phyloP scores from a whole-genome alignment of 2,329 filamentous ascomycete species.

The Neofusicoccum cordaticola region DNA sequence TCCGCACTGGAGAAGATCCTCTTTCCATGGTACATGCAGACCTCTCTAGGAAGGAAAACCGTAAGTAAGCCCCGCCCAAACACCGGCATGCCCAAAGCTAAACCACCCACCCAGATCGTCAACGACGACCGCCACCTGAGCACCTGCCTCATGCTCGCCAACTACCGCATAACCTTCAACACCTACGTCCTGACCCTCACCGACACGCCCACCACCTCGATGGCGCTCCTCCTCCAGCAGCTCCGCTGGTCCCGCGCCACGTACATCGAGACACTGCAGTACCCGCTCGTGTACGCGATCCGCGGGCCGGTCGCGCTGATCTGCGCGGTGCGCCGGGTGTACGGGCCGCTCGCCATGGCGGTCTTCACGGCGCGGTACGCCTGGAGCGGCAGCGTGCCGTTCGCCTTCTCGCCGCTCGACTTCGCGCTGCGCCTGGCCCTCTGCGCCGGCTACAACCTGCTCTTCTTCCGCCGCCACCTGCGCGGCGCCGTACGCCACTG shows the following conservation, averaged over 20 bases:
- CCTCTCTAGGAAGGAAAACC: constrained; percentile 34
- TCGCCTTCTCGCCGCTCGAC: constrained; percentile 30
- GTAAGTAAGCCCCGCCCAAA: constrained; percentile 10
- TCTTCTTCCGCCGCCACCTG: constrained; percentile 25
- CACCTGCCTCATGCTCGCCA: constrained; percentile 33
- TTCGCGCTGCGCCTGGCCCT: constrained; percentile 24
- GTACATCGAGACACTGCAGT: constrained; percentile 37
- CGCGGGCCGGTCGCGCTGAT: constrained; percentile 36
- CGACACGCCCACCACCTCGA: constrained; percentile 35
- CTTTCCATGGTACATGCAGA: constrained; percentile 39
- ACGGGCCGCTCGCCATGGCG: constrained; percentile 15
- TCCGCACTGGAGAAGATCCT: constrained; percentile 30
- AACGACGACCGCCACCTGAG: constrained; percentile 42
- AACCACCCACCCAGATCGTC: constrained; percentile 24
- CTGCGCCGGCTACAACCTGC: constrained; percentile 23
- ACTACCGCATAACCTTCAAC: constrained; percentile 35
- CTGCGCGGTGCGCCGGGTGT: constrained; percentile 30
- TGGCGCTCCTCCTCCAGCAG: constrained; percentile 38
- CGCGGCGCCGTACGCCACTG: constrained; percentile 17
- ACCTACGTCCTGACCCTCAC: constrained; percentile 34
- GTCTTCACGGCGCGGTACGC: constrained; percentile 24
- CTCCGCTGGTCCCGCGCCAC: constrained; percentile 37
- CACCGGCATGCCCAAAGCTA: not conserved
- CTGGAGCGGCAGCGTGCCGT: constrained; percentile 26
- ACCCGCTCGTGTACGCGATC: constrained; percentile 34